Percentiles rank a stretch among this genome's conserved stretches.
Evolutionary conservation across 2,329 filamentous ascomycete genomes (phyloP).

Genomic region (Gaeumannomyces sp.): DNA sequence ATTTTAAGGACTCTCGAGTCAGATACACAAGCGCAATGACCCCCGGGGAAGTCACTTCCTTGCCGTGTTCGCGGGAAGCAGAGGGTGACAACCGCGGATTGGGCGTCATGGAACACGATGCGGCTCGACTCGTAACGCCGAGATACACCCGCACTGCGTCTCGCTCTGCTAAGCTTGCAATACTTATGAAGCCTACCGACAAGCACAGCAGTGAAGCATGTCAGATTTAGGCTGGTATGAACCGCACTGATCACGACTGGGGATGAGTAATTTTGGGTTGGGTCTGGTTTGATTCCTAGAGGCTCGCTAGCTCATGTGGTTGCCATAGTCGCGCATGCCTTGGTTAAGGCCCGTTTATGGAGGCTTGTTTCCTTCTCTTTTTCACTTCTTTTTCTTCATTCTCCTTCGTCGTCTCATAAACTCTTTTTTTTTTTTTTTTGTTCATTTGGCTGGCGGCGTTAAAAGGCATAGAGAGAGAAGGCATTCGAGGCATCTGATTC

Average conservation of each 20-base stretch:
- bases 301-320: background rate
- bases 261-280: conserved; percentile 1
- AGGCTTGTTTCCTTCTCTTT: conserved; percentile 9
- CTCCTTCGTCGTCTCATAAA: background rate
- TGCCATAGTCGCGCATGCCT: background rate
- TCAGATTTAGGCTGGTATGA: background rate
- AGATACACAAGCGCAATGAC: background rate
- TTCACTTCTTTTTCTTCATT: background rate
- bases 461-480: conserved; percentile 17
- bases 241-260: background rate
- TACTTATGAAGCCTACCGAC: background rate
- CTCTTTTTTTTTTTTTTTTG: conserved; percentile 9
- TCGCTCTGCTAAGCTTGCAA: background rate
- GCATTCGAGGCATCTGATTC: conserved; percentile 11
- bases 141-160: background rate
- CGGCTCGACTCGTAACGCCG: background rate
- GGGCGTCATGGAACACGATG: background rate
- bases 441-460: conserved; percentile 15
- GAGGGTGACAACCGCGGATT: background rate
- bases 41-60: background rate
- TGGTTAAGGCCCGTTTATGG: background rate
- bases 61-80: background rate
- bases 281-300: background rate
- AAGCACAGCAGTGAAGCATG: background rate
- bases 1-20: background rate